Evolutionary conservation across 2,329 filamentous ascomycete genomes (phyloP).

Genomic region (Fusarium protoensiforme): DNA sequence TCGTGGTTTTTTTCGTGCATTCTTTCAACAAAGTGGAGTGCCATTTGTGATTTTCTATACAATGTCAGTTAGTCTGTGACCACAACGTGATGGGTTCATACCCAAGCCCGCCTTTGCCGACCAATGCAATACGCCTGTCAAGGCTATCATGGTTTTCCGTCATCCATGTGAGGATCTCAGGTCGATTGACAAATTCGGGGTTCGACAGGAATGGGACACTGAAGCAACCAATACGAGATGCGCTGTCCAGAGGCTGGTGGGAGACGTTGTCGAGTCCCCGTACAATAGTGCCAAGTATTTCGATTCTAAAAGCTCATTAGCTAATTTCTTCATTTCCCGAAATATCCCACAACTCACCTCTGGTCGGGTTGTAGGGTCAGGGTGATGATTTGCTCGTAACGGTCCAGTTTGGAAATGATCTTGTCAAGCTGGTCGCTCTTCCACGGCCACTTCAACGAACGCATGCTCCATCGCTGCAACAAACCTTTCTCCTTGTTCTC

Average conservation of each 20-base stretch:
- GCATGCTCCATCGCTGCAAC: background rate
- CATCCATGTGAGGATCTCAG: background rate
- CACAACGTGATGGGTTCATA: background rate
- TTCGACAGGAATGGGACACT: background rate
- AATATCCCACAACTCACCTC: background rate
- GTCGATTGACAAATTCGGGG: background rate
- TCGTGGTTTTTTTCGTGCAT: conserved; percentile 36
- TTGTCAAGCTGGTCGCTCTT: background rate
- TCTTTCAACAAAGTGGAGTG: conserved; percentile 51
- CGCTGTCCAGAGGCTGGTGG: background rate
- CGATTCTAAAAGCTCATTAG: background rate
- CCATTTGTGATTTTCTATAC: conserved; percentile 42
- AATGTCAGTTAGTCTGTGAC: background rate
- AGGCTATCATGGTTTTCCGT: background rate
- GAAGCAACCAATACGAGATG: background rate
- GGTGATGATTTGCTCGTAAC: background rate
- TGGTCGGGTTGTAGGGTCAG: background rate
- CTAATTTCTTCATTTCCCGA: background rate
- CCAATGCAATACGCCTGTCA: background rate
- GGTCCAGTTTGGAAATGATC: background rate
- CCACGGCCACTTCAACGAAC: background rate
- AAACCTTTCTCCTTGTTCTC: background rate
- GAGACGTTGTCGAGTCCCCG: background rate
- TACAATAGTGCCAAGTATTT: background rate
- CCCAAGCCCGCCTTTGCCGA: background rate